These are phyloP conservation scores for Lophiotrema nucula DNA, from an alignment of 495 filamentous ascomycete genomes.

Conservation along the genomic window DNA sequence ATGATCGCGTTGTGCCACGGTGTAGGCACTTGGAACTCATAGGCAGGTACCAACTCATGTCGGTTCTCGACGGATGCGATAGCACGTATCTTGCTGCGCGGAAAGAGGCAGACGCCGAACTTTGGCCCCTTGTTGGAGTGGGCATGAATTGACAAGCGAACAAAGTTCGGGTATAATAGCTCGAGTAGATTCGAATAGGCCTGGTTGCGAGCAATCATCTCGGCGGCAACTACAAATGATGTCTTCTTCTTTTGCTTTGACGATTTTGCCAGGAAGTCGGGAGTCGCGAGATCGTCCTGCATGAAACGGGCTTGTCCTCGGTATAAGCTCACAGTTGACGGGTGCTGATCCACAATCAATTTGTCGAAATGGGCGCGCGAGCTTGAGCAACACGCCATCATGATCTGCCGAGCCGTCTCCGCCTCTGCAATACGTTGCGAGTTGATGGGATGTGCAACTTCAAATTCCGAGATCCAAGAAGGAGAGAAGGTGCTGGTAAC, in stretches of 20 bases:
- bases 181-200: conserved; percentile 25
- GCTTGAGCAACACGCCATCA: not conserved
- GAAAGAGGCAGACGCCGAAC: conserved; percentile 45
- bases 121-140: conserved; percentile 47
- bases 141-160: conserved; percentile 32
- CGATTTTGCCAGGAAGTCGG: not conserved
- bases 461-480: not conserved
- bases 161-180: conserved; percentile 10
- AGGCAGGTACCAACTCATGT: conserved; percentile 17
- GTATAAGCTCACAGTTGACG: conserved; percentile 9
- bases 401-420: conserved; percentile 8
- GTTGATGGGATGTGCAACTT: conserved; percentile 7
- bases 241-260: conserved; percentile 16
- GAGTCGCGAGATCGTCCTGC: conserved; percentile 12
- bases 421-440: not conserved
- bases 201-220: conserved; percentile 23
- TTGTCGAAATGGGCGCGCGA: not conserved
- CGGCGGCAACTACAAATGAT: conserved; percentile 2
- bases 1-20: conserved; percentile 49
- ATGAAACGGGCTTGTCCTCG: conserved; percentile 23
- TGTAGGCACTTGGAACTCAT: conserved; percentile 46
- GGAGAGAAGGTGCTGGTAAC: not conserved
- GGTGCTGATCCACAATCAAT: conserved; percentile 6
- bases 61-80: conserved; percentile 29
- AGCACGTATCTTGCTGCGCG: conserved; percentile 28